These are phyloP conservation scores for Endotrypanum monterogeii DNA, from an alignment of 208 protist genomes.

Conservation along the genomic window DNA sequence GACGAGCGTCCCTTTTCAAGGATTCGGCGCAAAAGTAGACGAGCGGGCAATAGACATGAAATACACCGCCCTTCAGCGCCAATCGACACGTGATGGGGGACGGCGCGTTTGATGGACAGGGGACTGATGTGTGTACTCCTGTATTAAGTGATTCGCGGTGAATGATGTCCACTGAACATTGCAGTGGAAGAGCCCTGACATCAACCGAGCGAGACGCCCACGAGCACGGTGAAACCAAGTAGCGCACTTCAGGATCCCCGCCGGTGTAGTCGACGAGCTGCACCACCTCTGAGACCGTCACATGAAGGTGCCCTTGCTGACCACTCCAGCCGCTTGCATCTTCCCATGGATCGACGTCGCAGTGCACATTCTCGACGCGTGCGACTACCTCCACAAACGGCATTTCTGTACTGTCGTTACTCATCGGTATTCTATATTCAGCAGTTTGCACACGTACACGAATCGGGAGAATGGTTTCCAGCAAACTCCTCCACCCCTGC, in stretches of 20 bases:
- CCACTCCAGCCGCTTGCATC: not conserved
- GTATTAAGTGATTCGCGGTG: not conserved
- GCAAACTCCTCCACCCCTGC: not conserved
- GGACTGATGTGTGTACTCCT: not conserved
- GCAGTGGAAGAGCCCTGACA: not conserved
- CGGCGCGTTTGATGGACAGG: not conserved
- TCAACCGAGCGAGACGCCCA: constrained; percentile 3
- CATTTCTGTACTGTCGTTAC: constrained; percentile 1
- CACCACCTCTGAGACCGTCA: constrained; percentile 13
- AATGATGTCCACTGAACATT: constrained; percentile 9
- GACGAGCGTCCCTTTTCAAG: constrained; percentile 5
- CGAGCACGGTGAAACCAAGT: constrained; percentile 15
- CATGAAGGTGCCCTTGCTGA: not conserved
- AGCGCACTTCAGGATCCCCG: constrained; percentile 18
- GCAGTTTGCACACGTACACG: constrained; percentile 10
- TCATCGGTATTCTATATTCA: constrained; percentile 15
- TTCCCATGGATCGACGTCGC: not conserved
- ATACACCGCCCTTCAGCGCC: constrained; percentile 11
- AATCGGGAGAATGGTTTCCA: not conserved
- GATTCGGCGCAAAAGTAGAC: constrained; percentile 21
- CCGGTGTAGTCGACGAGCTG: constrained; percentile 25
- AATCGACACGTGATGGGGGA: constrained; percentile 9
- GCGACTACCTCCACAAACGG: constrained; percentile 29
- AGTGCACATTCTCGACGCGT: constrained; percentile 2
- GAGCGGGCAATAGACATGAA: constrained; percentile 32